Conservation (phyloP, 192 early-diverging fungal genomes). For the Paraglomus brasilianum region DNA sequence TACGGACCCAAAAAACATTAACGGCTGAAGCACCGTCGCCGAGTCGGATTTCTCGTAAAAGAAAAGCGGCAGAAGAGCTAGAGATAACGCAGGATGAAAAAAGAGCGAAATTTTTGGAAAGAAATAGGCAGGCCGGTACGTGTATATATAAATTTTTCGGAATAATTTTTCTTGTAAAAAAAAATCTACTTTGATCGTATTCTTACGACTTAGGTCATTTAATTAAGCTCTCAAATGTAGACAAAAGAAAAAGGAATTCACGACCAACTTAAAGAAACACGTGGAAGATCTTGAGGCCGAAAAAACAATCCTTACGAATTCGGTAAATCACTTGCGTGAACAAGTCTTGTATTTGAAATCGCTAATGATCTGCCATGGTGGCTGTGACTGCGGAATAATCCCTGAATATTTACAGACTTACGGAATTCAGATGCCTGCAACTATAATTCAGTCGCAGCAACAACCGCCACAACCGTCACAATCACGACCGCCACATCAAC, state of each 20-base stretch:
- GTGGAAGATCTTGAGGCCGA: conserved; percentile 32
- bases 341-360: conserved; percentile 32
- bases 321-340: conserved; percentile 42
- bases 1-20: no score
- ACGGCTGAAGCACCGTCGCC: no score
- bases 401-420: not conserved
- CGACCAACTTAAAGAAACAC: conserved; percentile 43
- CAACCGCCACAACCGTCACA: no score
- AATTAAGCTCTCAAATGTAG: conserved; percentile 52
- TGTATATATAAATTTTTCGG: not conserved
- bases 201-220: conserved; percentile 14
- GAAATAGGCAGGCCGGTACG: conserved; percentile 48
- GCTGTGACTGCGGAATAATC: conserved; percentile 7
- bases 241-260: conserved; percentile 57
- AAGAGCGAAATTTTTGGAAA: conserved; percentile 44
- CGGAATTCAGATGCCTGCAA: not conserved
- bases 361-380: conserved; percentile 26
- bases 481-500: no score
- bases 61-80: not conserved
- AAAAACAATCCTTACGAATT: conserved; percentile 36
- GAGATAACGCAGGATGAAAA: conserved; percentile 33
- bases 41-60: no score
- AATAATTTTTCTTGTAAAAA: no score
- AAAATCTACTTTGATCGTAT: not conserved
- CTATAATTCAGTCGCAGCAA: no score